phyloP scores from a whole-genome alignment of 768 basidiomycete species.

The Mycena haematopus region DNA sequence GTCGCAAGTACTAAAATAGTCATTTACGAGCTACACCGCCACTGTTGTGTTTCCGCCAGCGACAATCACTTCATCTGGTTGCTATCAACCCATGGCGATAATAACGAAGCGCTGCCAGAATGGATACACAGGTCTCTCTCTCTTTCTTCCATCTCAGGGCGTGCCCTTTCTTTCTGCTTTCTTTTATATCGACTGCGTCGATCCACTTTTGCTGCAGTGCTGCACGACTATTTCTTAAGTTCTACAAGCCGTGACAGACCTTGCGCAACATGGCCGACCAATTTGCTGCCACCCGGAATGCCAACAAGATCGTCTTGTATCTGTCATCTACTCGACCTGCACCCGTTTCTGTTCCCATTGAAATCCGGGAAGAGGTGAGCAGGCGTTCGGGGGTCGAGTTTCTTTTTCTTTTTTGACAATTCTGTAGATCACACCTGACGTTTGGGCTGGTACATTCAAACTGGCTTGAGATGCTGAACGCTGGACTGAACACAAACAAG shows the following conservation, averaged over 20 bases:
- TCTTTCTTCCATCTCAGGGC: conserved; percentile 20
- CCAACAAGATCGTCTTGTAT: conserved; percentile 39
- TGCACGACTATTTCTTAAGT: conserved; percentile 19
- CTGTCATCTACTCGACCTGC: conserved; percentile 39
- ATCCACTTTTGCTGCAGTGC: conserved; percentile 25
- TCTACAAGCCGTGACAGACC: conserved; percentile 24
- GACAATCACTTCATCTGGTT: background rate
- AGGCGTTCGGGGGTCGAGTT: background rate
- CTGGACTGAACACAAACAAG: too few species aligned
- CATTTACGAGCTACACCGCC: background rate
- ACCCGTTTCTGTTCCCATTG: conserved; percentile 41
- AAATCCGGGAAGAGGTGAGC: conserved; percentile 46
- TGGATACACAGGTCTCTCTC: conserved; percentile 8
- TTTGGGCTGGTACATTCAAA: conserved; percentile 41
- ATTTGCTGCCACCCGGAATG: conserved; percentile 26
- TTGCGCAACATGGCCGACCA: conserved; percentile 26
- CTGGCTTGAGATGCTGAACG: too few species aligned
- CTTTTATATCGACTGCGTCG: conserved; percentile 36
- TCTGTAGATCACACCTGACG: conserved; percentile 46
- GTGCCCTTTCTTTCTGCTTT: conserved; percentile 23
- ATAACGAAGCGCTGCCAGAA: conserved; percentile 7
- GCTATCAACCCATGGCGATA: conserved; percentile 4
- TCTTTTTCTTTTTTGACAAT: background rate
- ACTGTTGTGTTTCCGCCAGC: background rate
- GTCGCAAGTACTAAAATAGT: too few species aligned